Percentiles rank a stretch among this genome's conserved stretches.
Evolutionary conservation across 345 rosid species (phyloP).

Genomic region (Orychophragmus violaceus): DNA sequence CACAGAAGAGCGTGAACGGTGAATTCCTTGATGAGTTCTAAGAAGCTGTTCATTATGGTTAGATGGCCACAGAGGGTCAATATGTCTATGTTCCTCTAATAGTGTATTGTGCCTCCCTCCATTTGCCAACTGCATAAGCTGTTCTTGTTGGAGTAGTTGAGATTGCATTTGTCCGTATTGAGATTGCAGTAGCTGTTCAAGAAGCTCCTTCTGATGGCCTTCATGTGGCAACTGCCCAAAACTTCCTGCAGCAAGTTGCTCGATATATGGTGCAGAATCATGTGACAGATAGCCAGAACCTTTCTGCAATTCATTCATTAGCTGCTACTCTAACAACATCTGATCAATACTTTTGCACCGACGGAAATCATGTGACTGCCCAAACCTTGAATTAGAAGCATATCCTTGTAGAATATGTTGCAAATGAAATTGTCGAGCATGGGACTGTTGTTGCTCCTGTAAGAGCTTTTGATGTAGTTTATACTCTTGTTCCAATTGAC

Average conservation of each 20-base stretch:
- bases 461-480: conserved; percentile 29
- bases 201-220: conserved; percentile 51
- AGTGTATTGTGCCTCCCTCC: conserved; percentile 45
- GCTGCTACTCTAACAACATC: conserved; percentile 31
- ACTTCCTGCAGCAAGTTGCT: conserved; percentile 48
- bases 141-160: conserved; percentile 63
- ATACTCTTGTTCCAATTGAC: conserved; percentile 31
- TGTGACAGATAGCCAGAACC: conserved; percentile 37
- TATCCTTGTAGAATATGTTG: conserved; percentile 60
- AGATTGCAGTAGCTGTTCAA: conserved; percentile 41
- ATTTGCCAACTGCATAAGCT: conserved; percentile 41
- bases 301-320: conserved; percentile 27
- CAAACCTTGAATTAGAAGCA: conserved; percentile 46
- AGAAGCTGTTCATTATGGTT: conserved; percentile 51
- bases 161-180: conserved; percentile 38
- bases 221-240: conserved; percentile 46
- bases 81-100: conserved; percentile 52
- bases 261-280: conserved; percentile 46
- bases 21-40: conserved; percentile 38
- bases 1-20: conserved; percentile 41
- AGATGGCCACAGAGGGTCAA: conserved; percentile 57
- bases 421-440: conserved; percentile 54
- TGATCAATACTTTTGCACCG: conserved; percentile 19
- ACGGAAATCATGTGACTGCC: conserved; percentile 36
- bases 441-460: conserved; percentile 40